Conservation (phyloP, 2,329 filamentous ascomycete species). For the Xylariaceae sp. region DNA sequence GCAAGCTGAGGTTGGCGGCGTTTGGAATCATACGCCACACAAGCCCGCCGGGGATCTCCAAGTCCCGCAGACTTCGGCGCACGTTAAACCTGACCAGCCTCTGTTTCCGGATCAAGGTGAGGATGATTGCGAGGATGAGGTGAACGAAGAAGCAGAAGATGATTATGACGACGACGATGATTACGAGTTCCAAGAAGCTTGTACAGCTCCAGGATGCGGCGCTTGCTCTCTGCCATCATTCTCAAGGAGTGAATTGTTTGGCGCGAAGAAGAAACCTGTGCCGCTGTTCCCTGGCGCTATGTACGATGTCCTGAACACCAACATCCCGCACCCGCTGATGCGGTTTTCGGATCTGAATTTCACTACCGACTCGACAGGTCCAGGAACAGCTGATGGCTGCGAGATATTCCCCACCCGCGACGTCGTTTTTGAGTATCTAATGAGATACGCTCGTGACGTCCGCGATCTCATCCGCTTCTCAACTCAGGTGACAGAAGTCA, state of each 20-base stretch:
- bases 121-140: conserved; percentile 10
- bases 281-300: conserved; percentile 76
- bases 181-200: conserved; percentile 13
- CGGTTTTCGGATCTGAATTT: conserved; percentile 69
- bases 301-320: conserved; percentile 79
- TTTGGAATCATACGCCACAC: conserved; percentile 72
- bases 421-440: conserved; percentile 69
- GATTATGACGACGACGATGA: conserved; percentile 18
- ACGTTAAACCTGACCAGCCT: conserved; percentile 60
- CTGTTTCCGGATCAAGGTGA: conserved; percentile 39
- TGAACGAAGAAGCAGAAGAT: conserved; percentile 12
- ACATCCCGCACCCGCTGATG: conserved; percentile 82
- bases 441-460: conserved; percentile 66
- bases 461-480: conserved; percentile 64
- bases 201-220: conserved; percentile 16
- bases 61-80: conserved; percentile 67
- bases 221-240: conserved; percentile 11
- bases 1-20: conserved; percentile 69
- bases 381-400: conserved; percentile 33
- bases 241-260: background rate
- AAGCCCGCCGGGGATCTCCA: conserved; percentile 40
- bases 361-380: conserved; percentile 35
- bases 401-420: conserved; percentile 72
- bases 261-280: conserved; percentile 23
- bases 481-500: conserved; percentile 59